Evolutionary conservation across 306 rosid species (phyloP).

Genomic region (Luffa aegyptiaca): DNA sequence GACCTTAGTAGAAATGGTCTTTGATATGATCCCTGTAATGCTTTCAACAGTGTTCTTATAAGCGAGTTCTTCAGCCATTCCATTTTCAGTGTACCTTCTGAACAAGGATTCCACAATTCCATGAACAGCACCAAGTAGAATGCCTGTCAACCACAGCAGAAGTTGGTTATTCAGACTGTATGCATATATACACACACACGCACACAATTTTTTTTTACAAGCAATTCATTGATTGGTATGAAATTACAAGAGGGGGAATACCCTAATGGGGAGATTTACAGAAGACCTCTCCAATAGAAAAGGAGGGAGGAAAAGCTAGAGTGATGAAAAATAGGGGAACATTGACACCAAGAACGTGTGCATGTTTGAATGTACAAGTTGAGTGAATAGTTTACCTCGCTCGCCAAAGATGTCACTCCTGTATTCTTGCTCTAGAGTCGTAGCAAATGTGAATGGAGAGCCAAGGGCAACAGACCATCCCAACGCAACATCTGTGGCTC

Average conservation of each 20-base stretch:
- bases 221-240: too few species aligned
- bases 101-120: slow-evolving; percentile 91
- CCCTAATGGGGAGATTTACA: too few species aligned
- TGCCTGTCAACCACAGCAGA: slow-evolving; percentile 43
- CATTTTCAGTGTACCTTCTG: slow-evolving; percentile 84
- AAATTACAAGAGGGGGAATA: too few species aligned
- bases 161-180: slow-evolving; percentile 11
- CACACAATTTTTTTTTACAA: too few species aligned
- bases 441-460: slow-evolving; percentile 92
- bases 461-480: slow-evolving; percentile 99
- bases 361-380: background rate
- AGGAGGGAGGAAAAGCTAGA: too few species aligned
- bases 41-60: slow-evolving; percentile 91
- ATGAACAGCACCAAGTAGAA: slow-evolving; percentile 97
- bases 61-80: slow-evolving; percentile 82
- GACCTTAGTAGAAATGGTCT: slow-evolving; percentile 83
- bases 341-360: background rate
- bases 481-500: slow-evolving; percentile 90
- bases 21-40: slow-evolving; percentile 77
- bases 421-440: slow-evolving; percentile 92
- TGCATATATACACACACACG: background rate
- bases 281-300: too few species aligned
- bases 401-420: slow-evolving; percentile 97
- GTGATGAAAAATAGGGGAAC: too few species aligned
- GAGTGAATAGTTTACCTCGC: slow-evolving; percentile 40